Conservation (phyloP, 805 yeast species). For the Kuraishia piskuri region DNA sequence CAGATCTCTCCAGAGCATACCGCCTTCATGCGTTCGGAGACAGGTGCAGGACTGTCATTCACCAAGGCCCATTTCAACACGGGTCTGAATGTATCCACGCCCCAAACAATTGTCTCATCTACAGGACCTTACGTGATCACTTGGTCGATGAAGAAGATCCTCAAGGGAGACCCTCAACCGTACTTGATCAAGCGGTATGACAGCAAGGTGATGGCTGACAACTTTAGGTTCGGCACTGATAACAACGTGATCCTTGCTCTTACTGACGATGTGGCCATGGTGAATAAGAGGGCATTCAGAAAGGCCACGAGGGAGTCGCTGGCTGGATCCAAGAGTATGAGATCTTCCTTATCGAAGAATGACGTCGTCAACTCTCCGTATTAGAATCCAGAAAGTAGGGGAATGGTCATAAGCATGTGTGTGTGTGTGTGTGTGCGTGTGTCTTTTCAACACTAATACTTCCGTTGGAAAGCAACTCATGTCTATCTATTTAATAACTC, state of each 20-base stretch:
- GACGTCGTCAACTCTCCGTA: not conserved
- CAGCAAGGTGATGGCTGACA: slow-evolving; percentile 61
- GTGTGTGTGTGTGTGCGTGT: not conserved
- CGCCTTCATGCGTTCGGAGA: slow-evolving; percentile 48
- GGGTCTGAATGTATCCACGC: slow-evolving; percentile 53
- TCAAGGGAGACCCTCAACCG: slow-evolving; percentile 41
- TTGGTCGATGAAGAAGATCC: slow-evolving; percentile 63
- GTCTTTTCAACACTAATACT: no score
- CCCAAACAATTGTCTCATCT: slow-evolving; percentile 63
- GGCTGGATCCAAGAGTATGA: slow-evolving; percentile 11
- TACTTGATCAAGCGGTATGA: slow-evolving; percentile 59
- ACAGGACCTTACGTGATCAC: slow-evolving; percentile 76
- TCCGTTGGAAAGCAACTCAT: not conserved
- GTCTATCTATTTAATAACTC: not conserved
- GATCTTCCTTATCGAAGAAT: not conserved
- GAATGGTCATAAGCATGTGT: not conserved
- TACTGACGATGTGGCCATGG: slow-evolving; percentile 70
- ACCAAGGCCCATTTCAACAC: slow-evolving; percentile 74
- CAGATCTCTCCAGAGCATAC: slow-evolving; percentile 66
- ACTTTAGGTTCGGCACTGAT: slow-evolving; percentile 68
- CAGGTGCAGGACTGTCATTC: slow-evolving; percentile 42
- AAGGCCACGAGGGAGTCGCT: slow-evolving; percentile 43
- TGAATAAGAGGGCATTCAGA: slow-evolving; percentile 48
- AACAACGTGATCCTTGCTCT: slow-evolving; percentile 65
- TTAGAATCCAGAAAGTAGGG: not conserved